Base-by-base conservation (phyloP, 2,329 filamentous ascomycete species). In the Trichoderma semiorbis region DNA sequence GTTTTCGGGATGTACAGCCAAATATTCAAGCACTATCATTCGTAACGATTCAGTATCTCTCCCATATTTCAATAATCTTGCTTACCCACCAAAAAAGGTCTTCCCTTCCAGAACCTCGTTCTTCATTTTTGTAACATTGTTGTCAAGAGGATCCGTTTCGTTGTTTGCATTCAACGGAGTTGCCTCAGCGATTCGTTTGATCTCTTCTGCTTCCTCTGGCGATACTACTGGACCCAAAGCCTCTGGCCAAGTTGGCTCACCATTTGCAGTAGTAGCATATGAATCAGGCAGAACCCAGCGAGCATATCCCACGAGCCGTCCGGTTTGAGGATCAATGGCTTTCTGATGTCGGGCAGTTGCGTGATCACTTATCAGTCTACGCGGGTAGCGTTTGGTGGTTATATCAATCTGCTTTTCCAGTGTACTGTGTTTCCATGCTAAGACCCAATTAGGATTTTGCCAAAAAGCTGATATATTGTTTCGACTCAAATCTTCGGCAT, bases 1-100 rank as follows among this genome's bases (percentile, higher is more conserved):
- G 18, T 76, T 74, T 5, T 79, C 76, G 1, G 78, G 78, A 63
- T 78, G 76, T 7, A 79, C 78, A 18, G 78, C 78, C 26, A 79
- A 58, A 63, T 76, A 79, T 11, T 78, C 77, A 7, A 79, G 75
- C 7, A 62, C 76, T 78, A 26, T 50, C 1, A 18, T 36, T 26
- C 3, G 7, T 50, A 14, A n/a, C 7, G 14, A 12, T 57, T 58
- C 11, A 58, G 30, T 14, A 12, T 30, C 7, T 58, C 10, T 28
- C 3, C 11, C 30, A 8, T 7, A 18, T 28, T 39, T 1, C 4
- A 5, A 10, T 32, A 2, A 26, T 43, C 2, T n/a, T 30, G 14
- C 7, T 10, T 5, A 24, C 65, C 32, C 30, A 68, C 65, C 47
- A 10, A 68, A n/a, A 34, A 50, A 68, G 1, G 34, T 55, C 36